A percentile compares a stretch with the other conserved stretches of the same genome.
These are phyloP conservation scores for Brassica napus DNA, from an alignment of 345 rosid genomes.

Conservation along the genomic window Da-Ae NC_063450.1:26053001-26053500, in stretches of 20 bases:
- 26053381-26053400: constrained; percentile 61
- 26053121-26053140: background rate
- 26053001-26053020: background rate
- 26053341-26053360: constrained; percentile 75
- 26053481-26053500: constrained; percentile 95
- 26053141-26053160: background rate
- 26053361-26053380: constrained; percentile 88
- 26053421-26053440: constrained; percentile 2
- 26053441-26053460: background rate
- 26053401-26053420: background rate
- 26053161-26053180: background rate
- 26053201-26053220: background rate
- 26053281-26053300: constrained; percentile 86
- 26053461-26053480: constrained; percentile 55
- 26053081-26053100: background rate
- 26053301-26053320: constrained; percentile 90
- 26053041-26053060: background rate
- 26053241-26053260: background rate
- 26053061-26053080: background rate
- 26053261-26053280: constrained; percentile 83
- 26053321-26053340: constrained; percentile 83
- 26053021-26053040: background rate
- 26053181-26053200: background rate
- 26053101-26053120: background rate
- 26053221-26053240: background rate